Evolutionary conservation across 257 asterid genomes (phyloP), one percentile per base, ranked within the genome.

Genomic region (Schizonepeta tenuifolia): DNA sequence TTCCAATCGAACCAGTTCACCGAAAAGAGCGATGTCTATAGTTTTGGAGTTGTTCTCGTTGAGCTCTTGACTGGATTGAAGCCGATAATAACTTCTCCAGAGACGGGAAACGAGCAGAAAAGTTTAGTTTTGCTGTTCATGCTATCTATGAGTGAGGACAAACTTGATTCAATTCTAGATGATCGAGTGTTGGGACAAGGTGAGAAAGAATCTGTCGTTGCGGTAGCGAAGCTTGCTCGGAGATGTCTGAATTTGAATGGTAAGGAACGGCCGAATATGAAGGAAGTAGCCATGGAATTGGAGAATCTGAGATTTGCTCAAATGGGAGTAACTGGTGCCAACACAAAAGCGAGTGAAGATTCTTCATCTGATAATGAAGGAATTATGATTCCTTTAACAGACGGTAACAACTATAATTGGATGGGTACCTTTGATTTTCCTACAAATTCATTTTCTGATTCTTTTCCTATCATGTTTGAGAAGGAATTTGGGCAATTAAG

Each of bases 1-100:
- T 74, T 79, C 43, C 71, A 67, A 35, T 66, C 82, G 9, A 66
- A 68, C 3, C 78, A 72, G 50, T 77, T 77, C 64, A 77, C 73
- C 4, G 78, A 73, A 1, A 78, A 79, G 60, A 79, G 83, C 43
- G 74, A 74, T 14, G 83, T 79, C 3, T 79, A 79, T 9, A 74
- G 79, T 1, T 79, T 79, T 15, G 83, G 77, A 15, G 76, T 78
- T 1, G 79, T 78, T 1, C 75, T 78, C 0, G 83, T 55, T 6
- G 79, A 74, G 33, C 83, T 78, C 14, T 7, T 78, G 15, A 79
- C 83, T 0, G 54, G 79, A 0, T n/a, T 58, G 44, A 75, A 38
- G 61, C 75, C 83, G 10, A 58, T 75, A 24, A 65, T 65, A 24
- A 35, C 47, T 9, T 62, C 63, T 3, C 50, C 36, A 5, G 33